Conservation (phyloP, 2,329 filamentous ascomycete species). For the Pestalotiopsis sp. region DNA sequence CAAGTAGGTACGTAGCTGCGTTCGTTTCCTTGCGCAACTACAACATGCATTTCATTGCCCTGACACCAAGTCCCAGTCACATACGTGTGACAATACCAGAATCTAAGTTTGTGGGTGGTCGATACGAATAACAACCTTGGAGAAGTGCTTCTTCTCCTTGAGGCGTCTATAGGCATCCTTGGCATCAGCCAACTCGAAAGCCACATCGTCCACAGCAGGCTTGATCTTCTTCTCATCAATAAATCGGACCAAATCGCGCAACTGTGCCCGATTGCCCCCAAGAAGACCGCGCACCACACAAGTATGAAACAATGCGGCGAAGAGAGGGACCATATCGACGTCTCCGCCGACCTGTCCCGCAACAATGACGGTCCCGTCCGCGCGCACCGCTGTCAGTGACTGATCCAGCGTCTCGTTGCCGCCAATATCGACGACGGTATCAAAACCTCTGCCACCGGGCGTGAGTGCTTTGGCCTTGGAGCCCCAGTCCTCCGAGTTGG, state of each 20-base stretch:
- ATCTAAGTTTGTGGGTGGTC: conserved; percentile 15
- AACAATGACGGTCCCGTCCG: conserved; percentile 35
- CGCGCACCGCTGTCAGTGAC: conserved; percentile 51
- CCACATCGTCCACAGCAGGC: conserved; percentile 19
- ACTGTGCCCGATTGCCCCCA: conserved; percentile 19
- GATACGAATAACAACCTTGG: conserved; percentile 37
- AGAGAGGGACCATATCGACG: background rate
- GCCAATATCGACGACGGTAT: conserved; percentile 68
- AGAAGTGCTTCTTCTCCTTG: conserved; percentile 36
- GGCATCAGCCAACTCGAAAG: conserved; percentile 20
- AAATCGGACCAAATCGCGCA: conserved; percentile 18
- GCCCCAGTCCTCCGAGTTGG: conserved; percentile 58
- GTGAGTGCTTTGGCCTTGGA: conserved; percentile 53
- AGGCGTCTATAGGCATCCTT: conserved; percentile 36
- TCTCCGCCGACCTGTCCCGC: conserved; percentile 30
- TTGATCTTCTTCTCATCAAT: conserved; percentile 20
- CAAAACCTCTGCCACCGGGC: conserved; percentile 52
- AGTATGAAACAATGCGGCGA: background rate
- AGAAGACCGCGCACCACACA: conserved; percentile 18
- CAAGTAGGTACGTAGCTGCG: no score
- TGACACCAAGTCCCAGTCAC: no score
- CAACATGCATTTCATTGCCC: no score
- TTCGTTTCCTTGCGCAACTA: no score
- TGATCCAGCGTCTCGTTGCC: conserved; percentile 63
- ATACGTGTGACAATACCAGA: no score